Evolutionary conservation across 2,329 filamentous ascomycete genomes (phyloP).

Genomic region (Tolypocladium cylindrosporum): DNA sequence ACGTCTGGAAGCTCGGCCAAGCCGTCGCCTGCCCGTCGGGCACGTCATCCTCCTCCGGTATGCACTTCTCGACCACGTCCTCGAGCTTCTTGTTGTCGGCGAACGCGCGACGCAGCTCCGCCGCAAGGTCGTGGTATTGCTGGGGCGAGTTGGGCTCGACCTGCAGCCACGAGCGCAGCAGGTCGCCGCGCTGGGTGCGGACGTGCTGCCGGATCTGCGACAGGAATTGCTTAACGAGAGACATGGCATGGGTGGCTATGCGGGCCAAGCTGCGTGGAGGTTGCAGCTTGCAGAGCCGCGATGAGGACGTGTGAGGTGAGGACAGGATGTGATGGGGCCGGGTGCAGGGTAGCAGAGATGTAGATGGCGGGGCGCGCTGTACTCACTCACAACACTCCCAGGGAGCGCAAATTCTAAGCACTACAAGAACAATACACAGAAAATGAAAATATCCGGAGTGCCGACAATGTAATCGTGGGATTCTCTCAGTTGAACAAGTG

Average conservation of each 20-base stretch:
- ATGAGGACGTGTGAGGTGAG: background rate
- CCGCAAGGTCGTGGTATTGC: constrained; percentile 57
- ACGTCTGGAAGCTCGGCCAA: constrained; percentile 70
- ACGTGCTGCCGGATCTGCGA: constrained; percentile 47
- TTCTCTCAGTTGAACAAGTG: too few relatives aligned
- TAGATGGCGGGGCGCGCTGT: background rate
- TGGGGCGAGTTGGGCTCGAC: constrained; percentile 63
- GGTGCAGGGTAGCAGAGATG: background rate
- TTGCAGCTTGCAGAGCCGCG: background rate
- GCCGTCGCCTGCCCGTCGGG: constrained; percentile 53
- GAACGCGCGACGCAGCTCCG: constrained; percentile 55
- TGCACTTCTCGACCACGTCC: constrained; percentile 49
- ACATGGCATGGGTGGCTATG: constrained; percentile 31
- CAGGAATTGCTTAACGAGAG: constrained; percentile 60
- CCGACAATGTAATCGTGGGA: too few relatives aligned
- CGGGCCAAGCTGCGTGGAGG: background rate
- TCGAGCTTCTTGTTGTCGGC: constrained; percentile 42
- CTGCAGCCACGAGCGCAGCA: constrained; percentile 59
- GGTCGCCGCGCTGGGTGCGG: constrained; percentile 50
- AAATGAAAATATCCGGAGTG: too few relatives aligned
- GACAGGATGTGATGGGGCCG: constrained; percentile 3
- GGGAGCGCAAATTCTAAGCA: too few relatives aligned
- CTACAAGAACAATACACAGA: too few relatives aligned
- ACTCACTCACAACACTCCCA: background rate
- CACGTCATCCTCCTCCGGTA: constrained; percentile 51